These are phyloP conservation scores for Marasmius oreades DNA, from an alignment of 1,284 basidiomycete species.

Conservation along the genomic window DNA sequence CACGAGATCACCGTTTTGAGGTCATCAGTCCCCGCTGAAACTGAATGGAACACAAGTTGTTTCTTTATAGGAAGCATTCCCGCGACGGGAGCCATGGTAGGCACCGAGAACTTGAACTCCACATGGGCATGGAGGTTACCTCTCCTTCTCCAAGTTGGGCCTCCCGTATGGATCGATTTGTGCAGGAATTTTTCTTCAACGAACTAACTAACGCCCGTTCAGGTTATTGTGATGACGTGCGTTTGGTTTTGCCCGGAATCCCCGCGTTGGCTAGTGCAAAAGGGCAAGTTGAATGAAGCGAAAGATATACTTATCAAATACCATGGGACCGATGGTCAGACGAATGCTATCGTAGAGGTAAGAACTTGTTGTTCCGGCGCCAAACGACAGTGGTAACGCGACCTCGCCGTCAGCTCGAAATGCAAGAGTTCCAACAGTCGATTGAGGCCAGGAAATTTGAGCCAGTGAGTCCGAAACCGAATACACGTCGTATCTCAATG, in stretches of 20 bases:
- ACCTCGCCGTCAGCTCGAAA: slow-evolving; percentile 18
- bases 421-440: slow-evolving; percentile 22
- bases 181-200: neutral
- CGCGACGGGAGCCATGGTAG: slow-evolving; percentile 27
- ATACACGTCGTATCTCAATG: too few relatives aligned
- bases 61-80: slow-evolving; percentile 28
- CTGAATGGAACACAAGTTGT: slow-evolving; percentile 16
- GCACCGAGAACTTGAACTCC: slow-evolving; percentile 19
- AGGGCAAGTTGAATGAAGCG: slow-evolving; percentile 22
- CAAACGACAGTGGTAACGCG: neutral
- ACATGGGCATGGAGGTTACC: slow-evolving; percentile 28
- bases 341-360: slow-evolving; percentile 25
- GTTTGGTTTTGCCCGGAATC: slow-evolving; percentile 25
- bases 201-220: neutral
- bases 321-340: slow-evolving; percentile 24
- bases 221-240: slow-evolving; percentile 22
- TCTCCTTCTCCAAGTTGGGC: slow-evolving; percentile 22
- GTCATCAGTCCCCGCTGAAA: neutral
- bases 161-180: slow-evolving; percentile 15
- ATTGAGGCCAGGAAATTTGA: slow-evolving; percentile 21
- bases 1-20: neutral
- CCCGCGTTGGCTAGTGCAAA: slow-evolving; percentile 21
- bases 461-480: slow-evolving; percentile 15
- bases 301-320: slow-evolving; percentile 22
- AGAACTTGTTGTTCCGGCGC: neutral